A percentile compares a stretch with the other conserved stretches of the same genome.
Conservation (phyloP, 1,284 basidiomycete genomes). For the Heterobasidion occidentale region DNA sequence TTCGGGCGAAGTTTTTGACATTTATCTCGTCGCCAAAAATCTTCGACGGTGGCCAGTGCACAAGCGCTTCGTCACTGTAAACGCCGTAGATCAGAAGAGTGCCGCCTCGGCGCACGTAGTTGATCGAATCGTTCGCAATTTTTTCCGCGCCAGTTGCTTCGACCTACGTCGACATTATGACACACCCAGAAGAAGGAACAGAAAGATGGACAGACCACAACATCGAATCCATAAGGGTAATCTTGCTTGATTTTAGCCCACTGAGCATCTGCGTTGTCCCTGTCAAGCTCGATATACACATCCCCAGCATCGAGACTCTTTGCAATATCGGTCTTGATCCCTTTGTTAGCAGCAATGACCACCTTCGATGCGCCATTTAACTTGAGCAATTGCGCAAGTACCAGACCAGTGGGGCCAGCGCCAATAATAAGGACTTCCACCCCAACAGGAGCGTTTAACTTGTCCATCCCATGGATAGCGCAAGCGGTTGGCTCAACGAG, state of each 20-base stretch:
- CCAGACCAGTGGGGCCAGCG: constrained; percentile 75
- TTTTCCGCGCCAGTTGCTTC: constrained; percentile 83
- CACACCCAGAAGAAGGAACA: constrained; percentile 6
- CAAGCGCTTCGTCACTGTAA: constrained; percentile 66
- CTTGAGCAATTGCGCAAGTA: constrained; percentile 81
- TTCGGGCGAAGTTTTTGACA: constrained; percentile 28
- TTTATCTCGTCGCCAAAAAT: constrained; percentile 84
- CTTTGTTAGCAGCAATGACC: constrained; percentile 77
- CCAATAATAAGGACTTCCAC: constrained; percentile 73
- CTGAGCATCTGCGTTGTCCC: constrained; percentile 66
- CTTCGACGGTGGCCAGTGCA: constrained; percentile 79
- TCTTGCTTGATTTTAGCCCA: constrained; percentile 74
- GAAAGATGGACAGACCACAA: constrained; percentile 39
- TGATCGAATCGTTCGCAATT: constrained; percentile 73
- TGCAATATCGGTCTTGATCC: constrained; percentile 81
- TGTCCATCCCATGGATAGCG: constrained; percentile 84
- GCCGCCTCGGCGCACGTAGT: constrained; percentile 78
- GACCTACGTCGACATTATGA: constrained; percentile 26
- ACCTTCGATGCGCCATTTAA: constrained; percentile 73
- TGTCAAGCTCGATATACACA: constrained; percentile 78
- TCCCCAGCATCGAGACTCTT: constrained; percentile 69
- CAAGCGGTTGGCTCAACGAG: constrained; percentile 86
- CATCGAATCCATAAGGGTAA: constrained; percentile 82
- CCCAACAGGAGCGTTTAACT: constrained; percentile 70
- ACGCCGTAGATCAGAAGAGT: constrained; percentile 71